Base-by-base conservation (phyloP, 192 early-diverging fungal genomes). In the Mortierella hygrophila region DNA sequence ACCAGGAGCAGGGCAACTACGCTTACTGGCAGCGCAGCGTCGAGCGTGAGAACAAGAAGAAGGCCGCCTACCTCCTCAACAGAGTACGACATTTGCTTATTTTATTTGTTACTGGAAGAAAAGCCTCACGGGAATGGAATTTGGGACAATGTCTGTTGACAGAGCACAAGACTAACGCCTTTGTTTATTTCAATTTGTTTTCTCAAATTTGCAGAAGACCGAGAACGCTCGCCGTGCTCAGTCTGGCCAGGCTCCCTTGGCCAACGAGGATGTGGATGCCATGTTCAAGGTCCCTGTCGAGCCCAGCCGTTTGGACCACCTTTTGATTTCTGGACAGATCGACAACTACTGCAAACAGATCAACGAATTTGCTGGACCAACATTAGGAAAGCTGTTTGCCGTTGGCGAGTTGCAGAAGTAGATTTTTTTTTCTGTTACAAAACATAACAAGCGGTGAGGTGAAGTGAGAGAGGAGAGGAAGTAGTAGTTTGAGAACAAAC, bases 21-120 rank as follows among this genome's bases (percentile, higher is more conserved):
- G 94, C 96, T 80, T 96, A 96, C 88, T 99, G 99, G 99, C 96
- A 99, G 90, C 94, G 97, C 81, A 94, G 92, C 74, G 90, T 95
- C 85, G 94, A 95, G 77, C 95, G 96, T 87, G 99, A 99, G 84
- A 95, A 97, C 90, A 88, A 92, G 78, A 94, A 94, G 88, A 89
- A 94, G 77, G 85, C 91, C 91, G 80, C 93, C 90, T 91, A 90
- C 77, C 55, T 92, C 74, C 68, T 88, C 70, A 92, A 90, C 87
- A 90, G 92, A 82, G 92, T 93, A 89, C 73, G 35, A 72, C 65
- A 38, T 6, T 20, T 52, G 1, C 55, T 18, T 52, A 49, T 70
- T 42, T 40, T 10, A n/a, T 21, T 18, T 7, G 46, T 69, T 65
- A 18, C 44, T 29, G 21, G 57, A 21, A 46, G 15, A 4, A 6